A percentile compares a stretch with the other conserved stretches of the same genome.
Evolutionary conservation across 495 filamentous ascomycete genomes (phyloP).

Genomic region (Letharia columbiana): DNA sequence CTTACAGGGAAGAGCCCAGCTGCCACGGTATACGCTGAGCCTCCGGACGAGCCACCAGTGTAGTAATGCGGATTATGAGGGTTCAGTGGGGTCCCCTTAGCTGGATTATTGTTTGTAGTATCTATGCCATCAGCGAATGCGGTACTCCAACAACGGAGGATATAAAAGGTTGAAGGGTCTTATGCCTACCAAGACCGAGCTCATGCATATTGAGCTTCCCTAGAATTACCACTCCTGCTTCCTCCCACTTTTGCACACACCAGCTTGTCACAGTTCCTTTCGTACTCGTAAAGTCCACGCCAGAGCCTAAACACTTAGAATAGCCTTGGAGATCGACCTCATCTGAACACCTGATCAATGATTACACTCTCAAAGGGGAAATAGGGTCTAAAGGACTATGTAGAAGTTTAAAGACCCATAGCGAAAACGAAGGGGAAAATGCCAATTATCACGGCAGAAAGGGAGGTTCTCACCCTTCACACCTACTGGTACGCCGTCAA

Average conservation of each 20-base stretch:
- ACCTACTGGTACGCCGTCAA: slow-evolving; percentile 81
- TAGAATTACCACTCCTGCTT: slow-evolving; percentile 71
- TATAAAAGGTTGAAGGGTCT: not conserved
- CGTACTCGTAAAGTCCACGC: slow-evolving; percentile 44
- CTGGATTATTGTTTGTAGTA: slow-evolving; percentile 76
- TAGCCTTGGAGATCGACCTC: slow-evolving; percentile 73
- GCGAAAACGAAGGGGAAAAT: not conserved
- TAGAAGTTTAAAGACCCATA: not conserved
- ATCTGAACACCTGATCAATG: slow-evolving; percentile 35
- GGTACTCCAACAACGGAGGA: not conserved
- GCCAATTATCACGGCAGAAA: not conserved
- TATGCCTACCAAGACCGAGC: slow-evolving; percentile 54
- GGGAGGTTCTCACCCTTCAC: slow-evolving; percentile 43
- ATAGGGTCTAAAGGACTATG: not conserved
- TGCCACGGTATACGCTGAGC: slow-evolving; percentile 68
- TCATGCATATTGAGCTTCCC: slow-evolving; percentile 93
- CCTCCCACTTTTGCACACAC: slow-evolving; percentile 66
- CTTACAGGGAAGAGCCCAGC: slow-evolving; percentile 74
- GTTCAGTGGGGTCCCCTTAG: slow-evolving; percentile 72
- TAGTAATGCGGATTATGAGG: slow-evolving; percentile 76
- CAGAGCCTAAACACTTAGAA: slow-evolving; percentile 52
- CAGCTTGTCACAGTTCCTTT: slow-evolving; percentile 51
- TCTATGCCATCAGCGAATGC: slow-evolving; percentile 37
- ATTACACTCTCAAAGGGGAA: not conserved
- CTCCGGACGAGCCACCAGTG: slow-evolving; percentile 81